Evolutionary conservation across 2,329 filamentous ascomycete species (phyloP), one percentile per base, ranked within the genome.

Genomic region (Pestalotiopsis sp.): DNA sequence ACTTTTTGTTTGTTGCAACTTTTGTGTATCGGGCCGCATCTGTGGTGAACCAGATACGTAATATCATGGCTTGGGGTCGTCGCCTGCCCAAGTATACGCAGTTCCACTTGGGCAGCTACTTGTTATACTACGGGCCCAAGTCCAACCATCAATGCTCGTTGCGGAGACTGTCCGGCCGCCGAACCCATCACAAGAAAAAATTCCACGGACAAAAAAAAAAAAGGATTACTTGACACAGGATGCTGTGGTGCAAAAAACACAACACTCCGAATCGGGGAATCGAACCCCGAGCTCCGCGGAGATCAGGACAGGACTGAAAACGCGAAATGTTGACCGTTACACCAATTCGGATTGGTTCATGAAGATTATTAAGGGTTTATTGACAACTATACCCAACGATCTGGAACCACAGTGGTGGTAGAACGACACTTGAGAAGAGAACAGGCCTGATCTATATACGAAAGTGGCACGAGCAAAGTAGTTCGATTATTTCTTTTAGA

Each of bases 241-340:
- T 36, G 2, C 6, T 36, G 5, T 6, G 31, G 7, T 52, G n/a
- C 45, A 52, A 27, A 61, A 40, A 59, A 6, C 2, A 20, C 9
- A 38, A 38, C 31, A 41, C 68, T 70, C 68, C 68, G 66, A 64
- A 66, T 66, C 68, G 68, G 68, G 68, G 68, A 70, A 70, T 70
- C 68, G 68, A 70, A 70, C 68, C 68, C 68, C 68, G 68, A 68
- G 68, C 68, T 66, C 62, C 66, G 40, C 68, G 68, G 68, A 6
- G 17, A 5, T 62, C 14, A 38, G 59, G 27, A 62, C 12, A 4
- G 13, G 38, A n/a, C 14, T 62, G 59, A 62, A 62, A 62, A 62
- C 59, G 59, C 59, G 59, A 62, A 62, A 62, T 62, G 59, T 62
- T 62, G 59, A 62, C 59, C 59, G 59, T 62, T 62, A 62, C 59